These are phyloP conservation scores for Skeletonema menzelii DNA, from an alignment of 108 stramenopile genomes.

Conservation along the genomic window DNA sequence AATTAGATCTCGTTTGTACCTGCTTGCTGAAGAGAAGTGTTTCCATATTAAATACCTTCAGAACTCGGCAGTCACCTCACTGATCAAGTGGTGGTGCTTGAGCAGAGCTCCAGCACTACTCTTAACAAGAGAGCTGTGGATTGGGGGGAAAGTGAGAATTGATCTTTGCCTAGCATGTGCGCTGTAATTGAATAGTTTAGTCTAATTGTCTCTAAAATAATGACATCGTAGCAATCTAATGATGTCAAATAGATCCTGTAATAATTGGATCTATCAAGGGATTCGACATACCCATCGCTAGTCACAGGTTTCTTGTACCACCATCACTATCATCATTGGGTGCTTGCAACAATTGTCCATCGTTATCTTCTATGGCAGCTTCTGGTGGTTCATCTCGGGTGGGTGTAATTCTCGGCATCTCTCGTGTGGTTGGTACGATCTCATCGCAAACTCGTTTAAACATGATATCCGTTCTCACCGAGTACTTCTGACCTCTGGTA, in stretches of 20 bases:
- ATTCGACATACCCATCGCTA: background rate
- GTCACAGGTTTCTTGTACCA: too few relatives aligned
- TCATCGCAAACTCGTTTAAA: background rate
- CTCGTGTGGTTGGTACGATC: background rate
- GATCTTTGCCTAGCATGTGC: too few relatives aligned
- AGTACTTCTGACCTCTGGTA: conserved; percentile 35
- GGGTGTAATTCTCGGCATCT: background rate
- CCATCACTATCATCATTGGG: too few relatives aligned
- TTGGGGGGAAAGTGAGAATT: too few relatives aligned
- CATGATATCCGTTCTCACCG: conserved; percentile 46
- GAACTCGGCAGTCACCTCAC: background rate
- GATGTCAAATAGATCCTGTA: background rate
- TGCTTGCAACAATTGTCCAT: background rate
- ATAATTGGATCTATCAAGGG: background rate
- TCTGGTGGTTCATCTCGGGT: too few relatives aligned
- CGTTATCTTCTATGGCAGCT: background rate
- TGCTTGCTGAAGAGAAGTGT: background rate
- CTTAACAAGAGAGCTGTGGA: too few relatives aligned
- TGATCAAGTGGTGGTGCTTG: too few relatives aligned
- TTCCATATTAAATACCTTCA: too few relatives aligned
- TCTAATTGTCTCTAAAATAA: too few relatives aligned
- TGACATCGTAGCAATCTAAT: background rate
- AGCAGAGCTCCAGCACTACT: too few relatives aligned
- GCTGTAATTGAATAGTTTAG: too few relatives aligned
- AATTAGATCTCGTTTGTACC: too few relatives aligned